Evolutionary conservation across 176 grass and related monocot genomes (phyloP).

Genomic region (Leersia perrieri): DNA sequence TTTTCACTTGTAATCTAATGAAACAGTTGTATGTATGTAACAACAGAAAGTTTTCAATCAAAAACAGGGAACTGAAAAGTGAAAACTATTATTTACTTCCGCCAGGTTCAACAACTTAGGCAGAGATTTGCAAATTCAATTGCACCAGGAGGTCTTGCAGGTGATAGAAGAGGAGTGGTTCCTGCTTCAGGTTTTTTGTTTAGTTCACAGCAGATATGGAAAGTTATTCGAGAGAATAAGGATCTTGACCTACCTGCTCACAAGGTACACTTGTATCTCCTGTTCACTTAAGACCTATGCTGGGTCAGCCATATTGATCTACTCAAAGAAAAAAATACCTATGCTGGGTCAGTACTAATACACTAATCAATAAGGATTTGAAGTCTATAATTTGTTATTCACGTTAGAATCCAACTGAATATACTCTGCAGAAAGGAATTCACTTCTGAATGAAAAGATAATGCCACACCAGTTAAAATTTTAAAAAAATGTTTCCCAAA

Average conservation of each 20-base stretch:
- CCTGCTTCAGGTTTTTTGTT: conserved; percentile 97
- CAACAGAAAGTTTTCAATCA: not conserved
- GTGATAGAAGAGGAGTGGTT: conserved; percentile 93
- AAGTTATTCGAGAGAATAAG: conserved; percentile 90
- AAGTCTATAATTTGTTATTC: not conserved
- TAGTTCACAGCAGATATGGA: conserved; percentile 95
- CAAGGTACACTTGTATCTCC: conserved; percentile 59
- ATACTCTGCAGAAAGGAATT: not conserved
- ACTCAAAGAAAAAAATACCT: too few species aligned
- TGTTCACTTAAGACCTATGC: conserved; percentile 1
- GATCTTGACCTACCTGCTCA: conserved; percentile 99
- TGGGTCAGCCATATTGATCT: too few species aligned
- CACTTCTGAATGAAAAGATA: not conserved
- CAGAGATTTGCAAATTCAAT: conserved; percentile 92
- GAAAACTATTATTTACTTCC: conserved; percentile 26
- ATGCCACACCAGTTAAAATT: not conserved
- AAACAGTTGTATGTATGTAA: not conserved
- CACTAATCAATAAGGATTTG: conserved; percentile 10
- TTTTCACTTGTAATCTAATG: conserved; percentile 19
- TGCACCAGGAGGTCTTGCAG: conserved; percentile 90
- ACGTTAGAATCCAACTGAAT: not conserved
- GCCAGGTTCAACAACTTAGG: conserved; percentile 88
- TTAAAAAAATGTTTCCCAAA: not conserved
- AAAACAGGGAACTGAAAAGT: not conserved
- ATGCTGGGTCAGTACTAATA: not conserved